Conservation (phyloP, 306 rosid species). For the Acacia acuminata region DNA sequence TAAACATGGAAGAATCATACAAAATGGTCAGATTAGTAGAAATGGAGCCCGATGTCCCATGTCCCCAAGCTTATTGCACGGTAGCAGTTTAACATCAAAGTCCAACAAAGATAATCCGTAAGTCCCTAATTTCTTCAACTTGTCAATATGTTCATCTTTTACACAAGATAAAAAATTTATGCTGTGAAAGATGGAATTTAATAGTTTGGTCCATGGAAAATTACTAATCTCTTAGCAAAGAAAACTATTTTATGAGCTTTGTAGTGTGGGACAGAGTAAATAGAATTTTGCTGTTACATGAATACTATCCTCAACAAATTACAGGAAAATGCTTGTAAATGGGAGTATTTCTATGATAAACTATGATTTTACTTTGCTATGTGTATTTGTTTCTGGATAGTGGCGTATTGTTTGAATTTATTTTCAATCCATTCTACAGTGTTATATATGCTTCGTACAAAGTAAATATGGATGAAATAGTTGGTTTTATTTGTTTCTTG, state of each 20-base stretch:
- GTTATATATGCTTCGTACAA: not conserved
- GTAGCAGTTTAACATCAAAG: conserved; percentile 56
- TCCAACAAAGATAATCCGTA: conserved; percentile 78
- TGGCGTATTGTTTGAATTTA: not conserved
- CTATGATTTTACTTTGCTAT: not conserved
- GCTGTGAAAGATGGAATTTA: conserved; percentile 7
- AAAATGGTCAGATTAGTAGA: conserved; percentile 66
- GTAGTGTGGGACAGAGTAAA: not conserved
- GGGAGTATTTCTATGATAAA: not conserved
- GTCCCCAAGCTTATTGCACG: conserved; percentile 95
- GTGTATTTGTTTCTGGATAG: not conserved
- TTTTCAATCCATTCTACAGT: not conserved
- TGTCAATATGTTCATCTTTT: conserved; percentile 14
- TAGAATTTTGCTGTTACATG: not conserved
- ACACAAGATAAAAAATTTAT: conserved; percentile 8
- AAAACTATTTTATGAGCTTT: conserved; percentile 2
- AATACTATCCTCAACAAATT: not conserved
- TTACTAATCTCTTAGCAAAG: not conserved
- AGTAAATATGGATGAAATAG: not conserved
- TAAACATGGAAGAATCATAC: conserved; percentile 58
- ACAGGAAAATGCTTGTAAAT: not conserved
- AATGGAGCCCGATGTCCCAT: conserved; percentile 61
- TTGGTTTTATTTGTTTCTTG: not conserved
- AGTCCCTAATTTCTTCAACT: conserved; percentile 48
- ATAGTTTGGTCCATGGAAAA: conserved; percentile 16